Evolutionary conservation across 257 asterid species (phyloP).

Genomic region (Ocimum tenuiflorum): DNA sequence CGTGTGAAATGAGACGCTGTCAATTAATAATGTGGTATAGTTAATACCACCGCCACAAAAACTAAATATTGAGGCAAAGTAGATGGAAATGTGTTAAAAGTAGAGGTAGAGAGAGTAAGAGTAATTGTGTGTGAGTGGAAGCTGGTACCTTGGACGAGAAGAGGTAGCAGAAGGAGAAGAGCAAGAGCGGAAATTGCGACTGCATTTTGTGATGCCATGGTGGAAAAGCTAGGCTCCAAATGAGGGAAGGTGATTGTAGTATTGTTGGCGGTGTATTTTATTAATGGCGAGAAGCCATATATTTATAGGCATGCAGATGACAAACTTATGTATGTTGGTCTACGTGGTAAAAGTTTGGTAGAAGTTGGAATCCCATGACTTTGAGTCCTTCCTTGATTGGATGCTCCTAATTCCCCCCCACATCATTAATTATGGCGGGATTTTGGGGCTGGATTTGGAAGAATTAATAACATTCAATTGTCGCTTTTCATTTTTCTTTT

Average conservation of each 20-base stretch:
- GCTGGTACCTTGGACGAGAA: neutral
- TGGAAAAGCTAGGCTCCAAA: neutral
- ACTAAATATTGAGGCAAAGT: too few species aligned
- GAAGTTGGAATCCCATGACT: neutral
- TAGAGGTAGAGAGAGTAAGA: too few species aligned
- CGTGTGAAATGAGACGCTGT: too few species aligned
- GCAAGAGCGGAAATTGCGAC: neutral
- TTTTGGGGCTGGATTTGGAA: neutral
- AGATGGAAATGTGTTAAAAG: too few species aligned
- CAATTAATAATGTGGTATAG: too few species aligned
- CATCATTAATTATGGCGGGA: constrained; percentile 4
- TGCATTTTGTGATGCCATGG: neutral
- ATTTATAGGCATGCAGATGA: constrained; percentile 24
- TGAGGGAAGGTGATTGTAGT: neutral
- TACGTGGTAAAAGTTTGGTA: constrained; percentile 16
- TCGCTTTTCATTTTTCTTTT: neutral
- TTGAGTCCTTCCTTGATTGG: too few species aligned
- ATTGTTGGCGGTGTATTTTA: too few species aligned
- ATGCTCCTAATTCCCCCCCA: neutral
- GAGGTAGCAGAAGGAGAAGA: neutral
- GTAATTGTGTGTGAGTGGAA: neutral
- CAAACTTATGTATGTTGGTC: too few species aligned
- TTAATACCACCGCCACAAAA: too few species aligned
- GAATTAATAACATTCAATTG: neutral
- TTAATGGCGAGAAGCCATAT: neutral